Percentiles rank a stretch among this genome's conserved stretches.
Evolutionary conservation across 2,329 filamentous ascomycete genomes (phyloP).

Genomic region (Chrysosporium queenslandicum): DNA sequence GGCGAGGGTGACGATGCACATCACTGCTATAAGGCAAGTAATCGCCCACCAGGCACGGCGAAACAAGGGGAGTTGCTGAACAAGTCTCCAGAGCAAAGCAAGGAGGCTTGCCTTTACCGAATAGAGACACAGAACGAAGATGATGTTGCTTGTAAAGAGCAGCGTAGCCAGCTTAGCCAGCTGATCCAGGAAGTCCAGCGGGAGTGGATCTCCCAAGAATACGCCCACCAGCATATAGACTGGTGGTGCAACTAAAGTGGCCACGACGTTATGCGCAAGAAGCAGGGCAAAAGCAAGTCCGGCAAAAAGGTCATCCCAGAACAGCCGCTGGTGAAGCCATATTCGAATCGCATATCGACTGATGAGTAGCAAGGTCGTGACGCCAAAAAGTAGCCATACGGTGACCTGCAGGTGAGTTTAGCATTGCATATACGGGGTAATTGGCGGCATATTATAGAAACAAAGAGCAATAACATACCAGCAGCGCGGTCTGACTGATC

Average conservation of each 20-base stretch:
- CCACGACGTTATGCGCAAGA: slow-evolving; percentile 11
- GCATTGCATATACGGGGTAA: background rate
- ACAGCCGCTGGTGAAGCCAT: slow-evolving; percentile 10
- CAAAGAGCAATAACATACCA: background rate
- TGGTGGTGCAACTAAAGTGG: slow-evolving; percentile 8
- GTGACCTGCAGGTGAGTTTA: slow-evolving; percentile 7
- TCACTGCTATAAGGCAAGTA: background rate
- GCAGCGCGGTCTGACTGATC: background rate
- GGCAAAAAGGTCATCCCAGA: slow-evolving; percentile 13
- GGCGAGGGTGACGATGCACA: background rate
- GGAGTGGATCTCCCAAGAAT: background rate
- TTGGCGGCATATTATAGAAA: too few relatives aligned
- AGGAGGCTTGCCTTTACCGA: slow-evolving; percentile 13
- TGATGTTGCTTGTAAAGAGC: slow-evolving; percentile 6
- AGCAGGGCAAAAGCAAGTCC: slow-evolving; percentile 11
- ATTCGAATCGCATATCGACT: slow-evolving; percentile 11
- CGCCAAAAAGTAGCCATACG: slow-evolving; percentile 10
- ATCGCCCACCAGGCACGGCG: slow-evolving; percentile 9
- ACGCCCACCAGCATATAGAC: slow-evolving; percentile 1
- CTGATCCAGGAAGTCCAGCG: background rate
- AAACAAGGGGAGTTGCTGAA: slow-evolving; percentile 7
- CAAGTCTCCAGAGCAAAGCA: slow-evolving; percentile 13
- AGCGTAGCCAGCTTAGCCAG: background rate
- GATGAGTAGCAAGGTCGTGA: slow-evolving; percentile 10
- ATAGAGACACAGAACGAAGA: slow-evolving; percentile 9